phyloP scores from a whole-genome alignment of 306 rosid genomes.

The Dryas octopetala region DNA sequence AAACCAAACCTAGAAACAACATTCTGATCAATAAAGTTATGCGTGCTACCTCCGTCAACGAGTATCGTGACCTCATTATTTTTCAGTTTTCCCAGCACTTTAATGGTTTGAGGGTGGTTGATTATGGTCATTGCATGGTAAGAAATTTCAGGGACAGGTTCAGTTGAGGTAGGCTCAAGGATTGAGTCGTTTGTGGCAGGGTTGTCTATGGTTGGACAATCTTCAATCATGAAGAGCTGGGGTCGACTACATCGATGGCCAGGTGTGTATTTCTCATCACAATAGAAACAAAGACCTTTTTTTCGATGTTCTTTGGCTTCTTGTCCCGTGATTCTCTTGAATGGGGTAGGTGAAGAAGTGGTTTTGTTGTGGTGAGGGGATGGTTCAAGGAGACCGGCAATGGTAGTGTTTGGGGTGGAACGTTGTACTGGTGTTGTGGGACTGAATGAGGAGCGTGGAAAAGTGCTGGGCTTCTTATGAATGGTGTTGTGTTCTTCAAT shows the following conservation, averaged over 20 bases:
- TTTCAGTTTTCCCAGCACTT: not conserved
- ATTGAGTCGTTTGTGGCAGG: no score
- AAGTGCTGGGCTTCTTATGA: not conserved
- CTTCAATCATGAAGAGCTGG: not conserved
- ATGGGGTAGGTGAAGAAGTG: not conserved
- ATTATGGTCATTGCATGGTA: not conserved
- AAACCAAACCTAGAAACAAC: not conserved
- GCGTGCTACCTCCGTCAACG: not conserved
- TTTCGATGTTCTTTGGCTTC: not conserved
- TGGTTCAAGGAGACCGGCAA: not conserved
- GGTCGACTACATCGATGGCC: not conserved
- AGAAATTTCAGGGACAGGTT: not conserved
- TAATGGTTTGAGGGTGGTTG: not conserved
- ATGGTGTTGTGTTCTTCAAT: not conserved
- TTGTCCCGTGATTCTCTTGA: not conserved
- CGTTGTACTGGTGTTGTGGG: no score
- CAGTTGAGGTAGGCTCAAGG: no score
- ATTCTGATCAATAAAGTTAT: not conserved
- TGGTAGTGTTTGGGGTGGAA: no score
- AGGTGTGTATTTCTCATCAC: not conserved
- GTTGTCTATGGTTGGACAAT: not conserved
- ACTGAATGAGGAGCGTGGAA: no score
- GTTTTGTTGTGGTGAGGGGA: not conserved
- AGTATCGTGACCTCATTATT: not conserved
- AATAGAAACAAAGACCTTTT: not conserved